These are phyloP conservation scores for Xerocomellus amylosporus DNA, from an alignment of 768 basidiomycete genomes.

Conservation along the genomic window DNA sequence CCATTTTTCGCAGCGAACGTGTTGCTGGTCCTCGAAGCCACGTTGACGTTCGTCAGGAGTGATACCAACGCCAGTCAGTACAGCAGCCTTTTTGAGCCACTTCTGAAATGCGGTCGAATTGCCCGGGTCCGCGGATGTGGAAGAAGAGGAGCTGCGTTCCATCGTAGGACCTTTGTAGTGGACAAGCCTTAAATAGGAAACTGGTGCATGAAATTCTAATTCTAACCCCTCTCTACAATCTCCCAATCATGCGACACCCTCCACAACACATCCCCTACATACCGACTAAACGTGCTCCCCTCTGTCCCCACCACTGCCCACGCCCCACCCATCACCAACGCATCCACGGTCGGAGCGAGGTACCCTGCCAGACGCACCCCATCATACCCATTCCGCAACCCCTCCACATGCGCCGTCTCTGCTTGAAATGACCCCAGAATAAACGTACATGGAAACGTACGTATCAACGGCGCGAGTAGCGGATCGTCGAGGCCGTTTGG, in stretches of 20 bases:
- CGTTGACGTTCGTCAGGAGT: constrained; percentile 41
- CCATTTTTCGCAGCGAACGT: constrained; percentile 61
- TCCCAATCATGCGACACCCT: constrained; percentile 50
- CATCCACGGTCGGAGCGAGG: constrained; percentile 66
- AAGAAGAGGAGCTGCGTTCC: constrained; percentile 26
- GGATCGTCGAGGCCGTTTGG: constrained; percentile 39
- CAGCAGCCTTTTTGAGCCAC: constrained; percentile 50
- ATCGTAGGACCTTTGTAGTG: constrained; percentile 16
- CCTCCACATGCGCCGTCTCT: constrained; percentile 31
- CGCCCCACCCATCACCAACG: constrained; percentile 61
- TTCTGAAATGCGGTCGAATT: constrained; percentile 39
- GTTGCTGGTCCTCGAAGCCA: constrained; percentile 36
- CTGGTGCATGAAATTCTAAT: too few relatives aligned
- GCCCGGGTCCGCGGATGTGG: constrained; percentile 21
- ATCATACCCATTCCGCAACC: constrained; percentile 46
- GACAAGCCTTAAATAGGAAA: constrained; percentile 10
- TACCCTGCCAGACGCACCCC: constrained; percentile 45
- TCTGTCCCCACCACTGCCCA: constrained; percentile 63
- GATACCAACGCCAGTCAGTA: constrained; percentile 51
- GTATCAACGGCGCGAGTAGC: constrained; percentile 43
- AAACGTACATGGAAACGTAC: constrained; percentile 64
- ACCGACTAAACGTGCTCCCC: constrained; percentile 73
- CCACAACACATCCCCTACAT: constrained; percentile 68
- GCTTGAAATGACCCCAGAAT: constrained; percentile 50
- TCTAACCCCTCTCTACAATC: constrained; percentile 48